Evolutionary conservation across 163 green algal genomes (phyloP).

Genomic region (Coccomyxa subellipsoidea): DNA sequence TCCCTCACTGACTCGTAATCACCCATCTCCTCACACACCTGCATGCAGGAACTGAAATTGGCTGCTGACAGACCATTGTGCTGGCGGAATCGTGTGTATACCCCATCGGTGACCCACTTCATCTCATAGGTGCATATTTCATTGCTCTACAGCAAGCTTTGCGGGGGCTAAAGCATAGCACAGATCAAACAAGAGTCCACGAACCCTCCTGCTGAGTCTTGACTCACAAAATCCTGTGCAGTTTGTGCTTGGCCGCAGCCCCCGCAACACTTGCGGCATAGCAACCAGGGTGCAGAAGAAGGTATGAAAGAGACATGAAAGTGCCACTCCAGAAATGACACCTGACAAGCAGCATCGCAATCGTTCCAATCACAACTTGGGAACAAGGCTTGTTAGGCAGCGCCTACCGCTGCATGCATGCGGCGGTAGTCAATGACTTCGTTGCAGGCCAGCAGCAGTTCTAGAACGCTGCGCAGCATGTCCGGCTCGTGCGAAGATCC

Average conservation of each 20-base stretch:
- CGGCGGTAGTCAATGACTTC: constrained; percentile 14
- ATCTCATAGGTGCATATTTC: background rate
- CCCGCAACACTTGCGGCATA: no score
- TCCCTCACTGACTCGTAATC: background rate
- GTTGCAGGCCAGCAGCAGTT: constrained; percentile 32
- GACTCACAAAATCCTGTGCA: no score
- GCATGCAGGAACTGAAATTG: background rate
- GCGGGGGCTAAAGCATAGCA: background rate
- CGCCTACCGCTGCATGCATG: constrained; percentile 15
- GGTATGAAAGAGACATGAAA: no score
- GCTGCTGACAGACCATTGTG: no score
- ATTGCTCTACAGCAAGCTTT: background rate
- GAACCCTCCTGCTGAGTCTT: no score
- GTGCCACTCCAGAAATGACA: no score
- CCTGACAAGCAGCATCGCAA: background rate
- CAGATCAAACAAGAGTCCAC: background rate
- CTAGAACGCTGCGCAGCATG: constrained; percentile 27
- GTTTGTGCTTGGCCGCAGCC: no score
- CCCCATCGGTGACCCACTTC: background rate
- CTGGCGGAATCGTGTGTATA: no score
- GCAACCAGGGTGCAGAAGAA: no score
- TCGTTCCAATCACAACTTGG: background rate
- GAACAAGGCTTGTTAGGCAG: background rate
- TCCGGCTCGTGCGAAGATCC: background rate
- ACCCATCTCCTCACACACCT: background rate